Evolutionary conservation across 768 basidiomycete genomes (phyloP).

Genomic region (Pilatotrama ljubarskyi): DNA sequence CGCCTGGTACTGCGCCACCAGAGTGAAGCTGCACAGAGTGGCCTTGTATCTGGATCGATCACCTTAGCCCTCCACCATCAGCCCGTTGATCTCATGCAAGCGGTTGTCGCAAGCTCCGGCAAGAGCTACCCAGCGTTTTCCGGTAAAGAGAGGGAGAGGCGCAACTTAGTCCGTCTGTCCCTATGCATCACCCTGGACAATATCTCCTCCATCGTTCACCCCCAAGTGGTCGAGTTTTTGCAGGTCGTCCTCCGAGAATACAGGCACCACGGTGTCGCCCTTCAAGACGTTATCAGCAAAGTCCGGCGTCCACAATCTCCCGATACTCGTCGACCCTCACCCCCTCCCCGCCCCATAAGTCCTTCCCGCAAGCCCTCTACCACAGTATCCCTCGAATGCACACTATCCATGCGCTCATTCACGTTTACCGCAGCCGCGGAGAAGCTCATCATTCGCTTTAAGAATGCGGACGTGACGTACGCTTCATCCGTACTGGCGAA

Average conservation of each 20-base stretch:
- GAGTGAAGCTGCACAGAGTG: constrained; percentile 1
- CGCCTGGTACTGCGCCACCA: constrained; percentile 12
- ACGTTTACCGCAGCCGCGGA: constrained; percentile 68
- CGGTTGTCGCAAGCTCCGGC: background rate
- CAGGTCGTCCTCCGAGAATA: constrained; percentile 15
- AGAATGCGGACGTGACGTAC: constrained; percentile 41
- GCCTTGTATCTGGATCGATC: constrained; percentile 9
- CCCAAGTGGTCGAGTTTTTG: constrained; percentile 15
- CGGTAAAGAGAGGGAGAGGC: constrained; percentile 1
- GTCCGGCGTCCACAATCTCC: background rate
- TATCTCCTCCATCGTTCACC: constrained; percentile 15
- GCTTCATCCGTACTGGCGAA: constrained; percentile 37
- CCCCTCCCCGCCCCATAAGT: background rate
- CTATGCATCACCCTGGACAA: constrained; percentile 8
- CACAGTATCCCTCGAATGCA: constrained; percentile 37
- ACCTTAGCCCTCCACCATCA: constrained; percentile 1
- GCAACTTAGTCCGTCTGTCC: constrained; percentile 1
- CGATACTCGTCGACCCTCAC: background rate
- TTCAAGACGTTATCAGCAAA: background rate
- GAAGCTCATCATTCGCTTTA: constrained; percentile 66
- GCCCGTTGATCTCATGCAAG: constrained; percentile 1
- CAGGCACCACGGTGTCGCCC: constrained; percentile 1
- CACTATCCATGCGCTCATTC: constrained; percentile 44
- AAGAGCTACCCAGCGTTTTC: constrained; percentile 1
- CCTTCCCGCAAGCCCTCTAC: constrained; percentile 7